These are phyloP conservation scores for Yamadazyma epiphylla DNA, from an alignment of 1,139 yeast genomes.

Conservation along the genomic window DNA sequence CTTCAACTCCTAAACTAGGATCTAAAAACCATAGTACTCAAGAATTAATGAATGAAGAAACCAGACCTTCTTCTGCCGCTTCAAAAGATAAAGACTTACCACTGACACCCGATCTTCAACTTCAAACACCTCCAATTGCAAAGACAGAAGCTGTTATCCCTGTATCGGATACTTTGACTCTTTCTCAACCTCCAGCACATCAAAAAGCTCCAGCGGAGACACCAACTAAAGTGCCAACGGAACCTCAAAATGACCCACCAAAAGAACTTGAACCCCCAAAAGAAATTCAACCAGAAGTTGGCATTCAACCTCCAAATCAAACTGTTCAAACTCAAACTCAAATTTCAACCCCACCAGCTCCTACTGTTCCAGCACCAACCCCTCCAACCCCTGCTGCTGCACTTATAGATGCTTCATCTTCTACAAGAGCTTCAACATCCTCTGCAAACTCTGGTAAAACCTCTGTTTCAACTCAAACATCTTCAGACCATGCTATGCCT, in stretches of 20 bases:
- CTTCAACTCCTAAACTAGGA: constrained; percentile 13
- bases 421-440: no score
- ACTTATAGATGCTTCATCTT: no score
- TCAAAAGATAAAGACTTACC: constrained; percentile 32
- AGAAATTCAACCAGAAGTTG: no score
- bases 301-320: neutral
- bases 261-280: no score
- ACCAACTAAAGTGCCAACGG: no score
- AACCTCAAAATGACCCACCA: no score
- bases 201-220: no score
- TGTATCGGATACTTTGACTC: neutral
- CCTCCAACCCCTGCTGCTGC: no score
- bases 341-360: neutral
- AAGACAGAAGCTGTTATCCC: neutral
- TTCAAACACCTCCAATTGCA: constrained; percentile 4
- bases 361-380: neutral
- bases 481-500: no score
- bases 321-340: neutral
- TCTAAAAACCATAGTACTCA: constrained; percentile 8
- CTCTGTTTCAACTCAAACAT: no score
- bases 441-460: no score
- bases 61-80: constrained; percentile 14
- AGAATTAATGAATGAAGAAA: constrained; percentile 6
- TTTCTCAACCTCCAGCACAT: constrained; percentile 1
- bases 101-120: constrained; percentile 19